These are phyloP conservation scores for Calendula officinalis DNA, from an alignment of 129 eudicot genomes.

Conservation along the genomic window DNA sequence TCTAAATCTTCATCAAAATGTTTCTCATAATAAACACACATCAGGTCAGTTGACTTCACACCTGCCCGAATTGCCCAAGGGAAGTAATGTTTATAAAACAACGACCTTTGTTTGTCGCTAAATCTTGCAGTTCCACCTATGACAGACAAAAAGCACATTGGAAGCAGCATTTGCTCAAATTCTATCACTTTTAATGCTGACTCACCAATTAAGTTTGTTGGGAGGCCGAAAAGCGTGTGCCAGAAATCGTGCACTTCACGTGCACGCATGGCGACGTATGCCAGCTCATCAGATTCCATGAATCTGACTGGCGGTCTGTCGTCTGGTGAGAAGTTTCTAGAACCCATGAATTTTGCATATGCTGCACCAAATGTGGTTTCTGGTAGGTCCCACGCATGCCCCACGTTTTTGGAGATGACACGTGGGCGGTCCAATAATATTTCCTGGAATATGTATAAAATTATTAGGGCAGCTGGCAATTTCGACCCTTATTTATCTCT, in stretches of 20 bases:
- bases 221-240: constrained; percentile 92
- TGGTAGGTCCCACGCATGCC: constrained; percentile 90
- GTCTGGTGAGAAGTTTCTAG: constrained; percentile 92
- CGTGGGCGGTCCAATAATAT: constrained; percentile 76
- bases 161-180: constrained; percentile 89
- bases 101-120: constrained; percentile 56
- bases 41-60: constrained; percentile 48
- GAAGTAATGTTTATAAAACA: constrained; percentile 69
- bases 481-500: background rate
- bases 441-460: constrained; percentile 35
- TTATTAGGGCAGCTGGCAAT: background rate
- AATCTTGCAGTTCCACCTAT: constrained; percentile 85
- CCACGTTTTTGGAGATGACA: constrained; percentile 66
- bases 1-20: constrained; percentile 69
- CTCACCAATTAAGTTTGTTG: constrained; percentile 85
- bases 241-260: constrained; percentile 95
- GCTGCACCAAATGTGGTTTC: constrained; percentile 91
- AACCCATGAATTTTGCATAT: constrained; percentile 93
- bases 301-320: constrained; percentile 91
- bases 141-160: constrained; percentile 86
- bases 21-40: constrained; percentile 65
- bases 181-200: constrained; percentile 88
- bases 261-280: constrained; percentile 85
- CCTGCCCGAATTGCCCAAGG: constrained; percentile 83
- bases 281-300: constrained; percentile 94